Evolutionary conservation across 257 asterid species (phyloP).

Genomic region (Solanum medicagineum): DNA sequence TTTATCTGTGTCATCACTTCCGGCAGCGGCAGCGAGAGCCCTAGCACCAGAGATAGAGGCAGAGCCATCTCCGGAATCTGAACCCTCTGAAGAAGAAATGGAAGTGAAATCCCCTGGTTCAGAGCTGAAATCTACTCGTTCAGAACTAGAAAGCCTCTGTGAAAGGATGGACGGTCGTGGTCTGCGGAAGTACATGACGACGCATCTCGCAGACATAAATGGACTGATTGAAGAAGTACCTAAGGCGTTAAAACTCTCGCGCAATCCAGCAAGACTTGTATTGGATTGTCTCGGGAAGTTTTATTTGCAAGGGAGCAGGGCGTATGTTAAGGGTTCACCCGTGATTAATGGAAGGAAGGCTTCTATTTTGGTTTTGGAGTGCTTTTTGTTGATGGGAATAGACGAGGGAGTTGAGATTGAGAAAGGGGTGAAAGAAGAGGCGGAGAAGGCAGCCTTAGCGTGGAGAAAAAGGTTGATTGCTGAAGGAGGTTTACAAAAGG

Average conservation of each 20-base stretch:
- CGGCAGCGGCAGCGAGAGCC: neutral
- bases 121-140: neutral
- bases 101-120: neutral
- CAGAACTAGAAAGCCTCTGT: slow-evolving; percentile 54
- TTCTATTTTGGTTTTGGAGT: slow-evolving; percentile 58
- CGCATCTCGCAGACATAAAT: slow-evolving; percentile 18
- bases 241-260: slow-evolving; percentile 45
- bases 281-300: slow-evolving; percentile 70
- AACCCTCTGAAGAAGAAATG: neutral
- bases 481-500: slow-evolving; percentile 64
- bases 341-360: slow-evolving; percentile 61
- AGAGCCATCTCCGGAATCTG: neutral
- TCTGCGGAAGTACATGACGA: slow-evolving; percentile 34
- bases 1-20: neutral
- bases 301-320: slow-evolving; percentile 65
- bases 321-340: slow-evolving; percentile 37
- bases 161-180: slow-evolving; percentile 46
- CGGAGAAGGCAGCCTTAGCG: slow-evolving; percentile 41
- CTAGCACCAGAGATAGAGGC: neutral
- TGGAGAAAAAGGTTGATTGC: slow-evolving; percentile 67
- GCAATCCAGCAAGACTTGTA: slow-evolving; percentile 50
- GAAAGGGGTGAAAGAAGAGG: slow-evolving; percentile 42
- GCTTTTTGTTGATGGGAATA: slow-evolving; percentile 45
- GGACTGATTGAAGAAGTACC: slow-evolving; percentile 60
- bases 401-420: slow-evolving; percentile 17